phyloP scores from a whole-genome alignment of 139 green algal species.

The Penium margaritaceum region DNA sequence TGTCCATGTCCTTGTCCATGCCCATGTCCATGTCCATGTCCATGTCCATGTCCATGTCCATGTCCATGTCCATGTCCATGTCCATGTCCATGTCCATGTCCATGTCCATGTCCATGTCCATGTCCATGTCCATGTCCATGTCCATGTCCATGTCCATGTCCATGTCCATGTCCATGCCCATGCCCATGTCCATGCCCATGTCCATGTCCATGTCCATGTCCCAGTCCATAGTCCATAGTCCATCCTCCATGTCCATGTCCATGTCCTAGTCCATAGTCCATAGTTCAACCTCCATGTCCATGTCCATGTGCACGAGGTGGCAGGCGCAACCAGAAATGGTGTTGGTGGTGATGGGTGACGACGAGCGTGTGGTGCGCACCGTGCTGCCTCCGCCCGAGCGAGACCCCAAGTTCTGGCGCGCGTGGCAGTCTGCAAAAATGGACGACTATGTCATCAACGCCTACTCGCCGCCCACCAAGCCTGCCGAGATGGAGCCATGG shows the following conservation, averaged over 20 bases:
- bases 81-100: too few species aligned
- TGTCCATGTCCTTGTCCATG: too few species aligned
- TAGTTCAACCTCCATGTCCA: neutral
- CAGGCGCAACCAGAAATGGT: conserved; percentile 17
- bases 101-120: too few species aligned
- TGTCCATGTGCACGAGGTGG: too few species aligned
- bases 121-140: too few species aligned
- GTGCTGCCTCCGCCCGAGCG: conserved; percentile 23
- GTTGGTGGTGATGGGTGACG: conserved; percentile 37
- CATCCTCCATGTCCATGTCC: neutral
- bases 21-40: too few species aligned
- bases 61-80: too few species aligned
- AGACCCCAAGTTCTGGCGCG: conserved; percentile 25
- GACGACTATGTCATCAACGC: conserved; percentile 13
- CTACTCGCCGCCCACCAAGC: neutral
- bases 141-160: too few species aligned
- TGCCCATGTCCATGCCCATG: neutral
- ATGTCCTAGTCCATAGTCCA: neutral
- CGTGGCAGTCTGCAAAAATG: conserved; percentile 20
- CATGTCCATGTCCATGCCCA: neutral
- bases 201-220: neutral
- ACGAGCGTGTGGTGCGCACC: conserved; percentile 22
- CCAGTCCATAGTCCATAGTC: neutral
- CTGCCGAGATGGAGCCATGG: conserved; percentile 6
- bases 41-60: too few species aligned